phyloP scores from a whole-genome alignment of 345 rosid species.

The Bruguiera gymnorhiza region DNA sequence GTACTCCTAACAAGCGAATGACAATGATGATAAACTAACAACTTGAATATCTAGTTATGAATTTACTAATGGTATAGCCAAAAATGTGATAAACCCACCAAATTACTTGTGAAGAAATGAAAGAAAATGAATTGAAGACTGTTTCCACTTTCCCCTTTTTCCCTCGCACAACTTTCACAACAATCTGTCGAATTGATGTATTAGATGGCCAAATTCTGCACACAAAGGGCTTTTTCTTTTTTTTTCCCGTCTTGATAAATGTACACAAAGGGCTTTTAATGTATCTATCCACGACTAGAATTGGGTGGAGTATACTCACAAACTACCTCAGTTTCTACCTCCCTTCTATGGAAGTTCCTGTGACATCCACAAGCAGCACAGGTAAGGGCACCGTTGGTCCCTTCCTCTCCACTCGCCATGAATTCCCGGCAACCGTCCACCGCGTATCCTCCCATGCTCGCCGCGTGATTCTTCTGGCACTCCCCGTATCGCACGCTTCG shows the following conservation, averaged over 20 bases:
- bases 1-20: no score
- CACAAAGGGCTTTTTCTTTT: background rate
- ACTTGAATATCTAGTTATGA: no score
- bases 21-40: no score
- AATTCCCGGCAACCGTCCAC: constrained; percentile 72
- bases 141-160: no score
- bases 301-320: constrained; percentile 52
- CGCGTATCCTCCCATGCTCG: constrained; percentile 52
- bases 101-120: no score
- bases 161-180: no score
- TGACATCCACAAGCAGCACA: constrained; percentile 21
- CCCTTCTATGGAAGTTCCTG: constrained; percentile 20
- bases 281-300: background rate
- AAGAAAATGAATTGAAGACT: no score
- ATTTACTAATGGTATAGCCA: no score
- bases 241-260: background rate
- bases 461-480: constrained; percentile 73
- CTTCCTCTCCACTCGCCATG: constrained; percentile 46
- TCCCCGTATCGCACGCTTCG: constrained; percentile 38
- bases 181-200: no score
- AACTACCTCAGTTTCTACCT: constrained; percentile 56
- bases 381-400: background rate
- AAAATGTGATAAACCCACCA: no score
- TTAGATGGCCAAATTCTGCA: no score
- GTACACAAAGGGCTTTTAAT: background rate